These are phyloP conservation scores for Hsuehochloa calcarea DNA, from an alignment of 176 grass and related monocot species.

Conservation along the genomic window DNA sequence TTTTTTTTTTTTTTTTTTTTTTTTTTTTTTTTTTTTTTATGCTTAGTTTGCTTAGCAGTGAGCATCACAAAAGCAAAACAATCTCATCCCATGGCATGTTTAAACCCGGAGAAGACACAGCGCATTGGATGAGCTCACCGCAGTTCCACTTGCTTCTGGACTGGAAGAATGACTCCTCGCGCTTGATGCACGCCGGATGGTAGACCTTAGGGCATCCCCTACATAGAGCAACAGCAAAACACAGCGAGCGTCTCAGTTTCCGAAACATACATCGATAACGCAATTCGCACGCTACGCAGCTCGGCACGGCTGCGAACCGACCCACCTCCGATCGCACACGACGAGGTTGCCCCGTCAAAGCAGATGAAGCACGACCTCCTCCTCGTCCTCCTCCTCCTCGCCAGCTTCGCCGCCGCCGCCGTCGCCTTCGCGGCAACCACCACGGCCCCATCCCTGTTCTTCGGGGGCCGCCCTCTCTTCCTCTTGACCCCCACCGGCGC, in stretches of 20 bases:
- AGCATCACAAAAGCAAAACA: too few species aligned
- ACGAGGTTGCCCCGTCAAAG: constrained; percentile 95
- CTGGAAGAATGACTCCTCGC: constrained; percentile 85
- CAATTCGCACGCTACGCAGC: neutral
- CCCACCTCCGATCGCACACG: constrained; percentile 86
- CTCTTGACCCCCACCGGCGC: constrained; percentile 29
- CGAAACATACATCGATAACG: neutral
- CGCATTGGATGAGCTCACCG: constrained; percentile 38
- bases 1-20: too few species aligned
- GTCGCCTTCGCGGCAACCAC: neutral
- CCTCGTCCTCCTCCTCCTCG: constrained; percentile 47
- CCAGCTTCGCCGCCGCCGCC: neutral
- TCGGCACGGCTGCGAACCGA: neutral
- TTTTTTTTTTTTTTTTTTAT: too few species aligned
- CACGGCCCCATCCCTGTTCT: constrained; percentile 31
- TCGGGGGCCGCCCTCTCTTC: constrained; percentile 80
- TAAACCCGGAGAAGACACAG: neutral
- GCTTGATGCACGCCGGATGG: constrained; percentile 87
- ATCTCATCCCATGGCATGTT: neutral
- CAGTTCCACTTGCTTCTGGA: constrained; percentile 85
- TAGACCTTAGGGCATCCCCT: constrained; percentile 98
- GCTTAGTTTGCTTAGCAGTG: too few species aligned
- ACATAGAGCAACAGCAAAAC: neutral
- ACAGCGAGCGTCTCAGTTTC: neutral
- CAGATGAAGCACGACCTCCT: constrained; percentile 99